Evolutionary conservation across 2,329 filamentous ascomycete genomes (phyloP).

Genomic region (Penicillium sp.): DNA sequence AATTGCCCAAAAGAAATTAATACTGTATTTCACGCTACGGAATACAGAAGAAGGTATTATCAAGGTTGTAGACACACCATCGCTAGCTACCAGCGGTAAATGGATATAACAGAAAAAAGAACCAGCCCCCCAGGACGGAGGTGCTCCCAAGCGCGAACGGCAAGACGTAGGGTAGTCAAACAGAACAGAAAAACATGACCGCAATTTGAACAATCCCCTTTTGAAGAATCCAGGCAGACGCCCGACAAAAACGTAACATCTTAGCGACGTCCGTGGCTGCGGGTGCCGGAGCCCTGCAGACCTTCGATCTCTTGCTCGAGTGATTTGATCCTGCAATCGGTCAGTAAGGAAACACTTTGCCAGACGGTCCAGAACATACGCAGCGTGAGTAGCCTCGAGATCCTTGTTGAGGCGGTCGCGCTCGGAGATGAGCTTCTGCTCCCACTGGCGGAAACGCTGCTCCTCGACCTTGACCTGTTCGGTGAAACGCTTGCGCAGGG

Average conservation of each 20-base stretch:
- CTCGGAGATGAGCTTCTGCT: slow-evolving; percentile 99
- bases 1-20: slow-evolving; percentile 30
- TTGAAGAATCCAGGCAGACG: slow-evolving; percentile 23
- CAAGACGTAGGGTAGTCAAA: slow-evolving; percentile 40
- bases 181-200: slow-evolving; percentile 36
- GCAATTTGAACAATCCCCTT: slow-evolving; percentile 29
- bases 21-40: slow-evolving; percentile 43
- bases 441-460: slow-evolving; percentile 98
- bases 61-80: slow-evolving; percentile 43
- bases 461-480: slow-evolving; percentile 99
- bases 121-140: slow-evolving; percentile 31
- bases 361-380: slow-evolving; percentile 42
- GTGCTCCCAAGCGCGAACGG: slow-evolving; percentile 33
- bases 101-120: slow-evolving; percentile 37
- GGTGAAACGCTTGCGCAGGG: slow-evolving; percentile 96
- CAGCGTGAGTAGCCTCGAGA: slow-evolving; percentile 93
- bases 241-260: slow-evolving; percentile 19
- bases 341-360: slow-evolving; percentile 26
- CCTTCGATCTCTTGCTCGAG: slow-evolving; percentile 85
- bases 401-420: slow-evolving; percentile 99
- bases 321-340: slow-evolving; percentile 48
- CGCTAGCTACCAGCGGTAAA: slow-evolving; percentile 45
- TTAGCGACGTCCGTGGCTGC: slow-evolving; percentile 91
- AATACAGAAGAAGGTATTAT: slow-evolving; percentile 46
- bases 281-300: slow-evolving; percentile 86